Evolutionary conservation across 176 grass and related monocot species (phyloP).

Genomic region (Microstegium vimineum): DNA sequence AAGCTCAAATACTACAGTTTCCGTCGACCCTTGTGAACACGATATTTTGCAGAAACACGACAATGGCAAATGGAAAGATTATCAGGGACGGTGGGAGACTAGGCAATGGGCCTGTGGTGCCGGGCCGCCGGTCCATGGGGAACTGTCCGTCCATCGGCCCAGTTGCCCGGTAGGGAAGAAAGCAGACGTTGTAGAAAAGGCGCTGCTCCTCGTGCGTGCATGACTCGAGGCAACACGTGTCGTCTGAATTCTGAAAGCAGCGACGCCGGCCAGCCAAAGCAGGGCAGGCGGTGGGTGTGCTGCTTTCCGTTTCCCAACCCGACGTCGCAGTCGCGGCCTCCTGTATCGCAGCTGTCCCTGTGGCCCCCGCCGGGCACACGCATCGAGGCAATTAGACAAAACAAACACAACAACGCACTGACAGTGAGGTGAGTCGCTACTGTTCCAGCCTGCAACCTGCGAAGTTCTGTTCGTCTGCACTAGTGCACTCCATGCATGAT

Average conservation of each 20-base stretch:
- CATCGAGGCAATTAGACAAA: neutral
- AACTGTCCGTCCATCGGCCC: neutral
- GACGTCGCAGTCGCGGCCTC: neutral
- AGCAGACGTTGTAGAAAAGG: neutral
- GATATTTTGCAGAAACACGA: neutral
- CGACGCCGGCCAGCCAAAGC: neutral
- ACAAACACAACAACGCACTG: neutral
- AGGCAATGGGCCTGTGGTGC: neutral
- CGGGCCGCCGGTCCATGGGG: neutral
- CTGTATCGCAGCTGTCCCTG: neutral
- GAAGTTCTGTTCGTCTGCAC: no score
- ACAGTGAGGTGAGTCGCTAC: no score
- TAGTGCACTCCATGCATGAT: no score
- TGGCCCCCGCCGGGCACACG: neutral
- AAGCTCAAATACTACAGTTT: no score
- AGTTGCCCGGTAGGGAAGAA: neutral
- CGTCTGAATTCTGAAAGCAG: neutral
- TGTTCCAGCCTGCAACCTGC: neutral
- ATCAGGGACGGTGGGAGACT: no score
- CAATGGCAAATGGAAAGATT: neutral
- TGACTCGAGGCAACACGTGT: constrained; percentile 23
- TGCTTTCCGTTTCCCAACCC: neutral
- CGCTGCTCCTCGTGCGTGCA: neutral
- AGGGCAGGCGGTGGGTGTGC: neutral
- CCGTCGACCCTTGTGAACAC: no score